phyloP scores from a whole-genome alignment of 2,329 filamentous ascomycete species.

The Alternaria brassicae region DNA sequence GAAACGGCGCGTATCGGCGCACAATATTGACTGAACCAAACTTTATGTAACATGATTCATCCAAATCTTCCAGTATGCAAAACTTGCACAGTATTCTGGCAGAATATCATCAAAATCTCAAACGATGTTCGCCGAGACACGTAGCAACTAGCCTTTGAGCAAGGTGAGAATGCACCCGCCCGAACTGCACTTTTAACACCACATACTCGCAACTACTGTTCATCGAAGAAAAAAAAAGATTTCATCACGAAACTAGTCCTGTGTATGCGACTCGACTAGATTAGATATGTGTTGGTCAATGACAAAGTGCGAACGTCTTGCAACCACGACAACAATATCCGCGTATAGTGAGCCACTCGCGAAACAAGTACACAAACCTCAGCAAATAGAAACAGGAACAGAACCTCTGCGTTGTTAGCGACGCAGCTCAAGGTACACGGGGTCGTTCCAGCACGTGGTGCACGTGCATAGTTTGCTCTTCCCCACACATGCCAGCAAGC shows the following conservation, averaged over 20 bases:
- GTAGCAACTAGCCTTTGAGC: neutral
- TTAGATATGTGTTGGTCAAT: neutral
- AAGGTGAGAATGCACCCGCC: neutral
- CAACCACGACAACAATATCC: neutral
- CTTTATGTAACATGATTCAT: neutral
- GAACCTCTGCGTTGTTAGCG: neutral
- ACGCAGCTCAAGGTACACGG: constrained; percentile 1
- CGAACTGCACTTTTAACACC: neutral
- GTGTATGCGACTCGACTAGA: neutral
- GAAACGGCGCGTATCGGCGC: neutral
- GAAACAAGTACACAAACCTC: neutral
- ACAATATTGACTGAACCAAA: too few species aligned
- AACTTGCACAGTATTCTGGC: neutral
- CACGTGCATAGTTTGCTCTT: constrained; percentile 34
- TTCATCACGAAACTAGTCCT: neutral
- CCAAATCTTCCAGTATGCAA: neutral
- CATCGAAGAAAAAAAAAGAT: neutral
- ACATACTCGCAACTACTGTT: neutral
- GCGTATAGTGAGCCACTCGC: neutral
- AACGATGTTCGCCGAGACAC: neutral
- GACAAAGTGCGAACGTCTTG: neutral
- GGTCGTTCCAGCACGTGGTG: constrained; percentile 24
- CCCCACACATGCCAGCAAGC: constrained; percentile 41
- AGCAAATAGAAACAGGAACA: neutral
- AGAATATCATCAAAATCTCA: neutral